Base-by-base conservation (phyloP, 2,329 filamentous ascomycete species). In the Penicillium paneum region DNA sequence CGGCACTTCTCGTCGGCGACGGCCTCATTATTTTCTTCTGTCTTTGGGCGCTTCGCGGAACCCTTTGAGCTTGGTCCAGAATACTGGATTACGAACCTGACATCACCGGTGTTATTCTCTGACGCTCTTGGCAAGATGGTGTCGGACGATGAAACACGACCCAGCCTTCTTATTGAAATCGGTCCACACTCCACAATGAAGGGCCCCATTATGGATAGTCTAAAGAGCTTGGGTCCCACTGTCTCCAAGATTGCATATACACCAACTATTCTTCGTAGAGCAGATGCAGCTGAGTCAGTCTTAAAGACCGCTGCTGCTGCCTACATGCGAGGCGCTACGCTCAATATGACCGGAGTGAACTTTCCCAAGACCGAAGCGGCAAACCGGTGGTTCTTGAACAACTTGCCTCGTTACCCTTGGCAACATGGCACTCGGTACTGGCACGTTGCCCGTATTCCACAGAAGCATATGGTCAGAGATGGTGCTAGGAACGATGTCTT, bases 381-480 rank as follows among this genome's bases (percentile, higher is more conserved):
- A n/a, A 55, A 56, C 26, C 57, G 62, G 4, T 58, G 54, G 6
- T 58, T 66, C 39, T 38, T 71, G 41, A 60, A 52, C 3, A 65
- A 70, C 32, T 52, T 78, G 0, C 79, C 80, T 1, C 53, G 63
- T 0, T 83, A 82, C 52, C 71, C 75, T 0, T 82, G 79, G 77
- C 76, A 81, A 40, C 78, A 81, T 59, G 71, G 72, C 1, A 70
- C 73, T 26, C 53, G 60, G 1, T 71, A 77, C 57, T 79, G 76
- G 67, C 69, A 74, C 21, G 76, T 80, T 54, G 75, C 76, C 15
- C 71, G 78, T 4, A 60, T 79, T 5, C 67, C 69, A 1, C 57
- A 67, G 2, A 76, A 66, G 40, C 56, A 63, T 11, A 45, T 35
- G 2, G 26, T 44, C 19, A 55, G 64, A 43, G 58, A 58, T 24